phyloP scores from a whole-genome alignment of 257 asterid species.

The Petunia secreta region DNA sequence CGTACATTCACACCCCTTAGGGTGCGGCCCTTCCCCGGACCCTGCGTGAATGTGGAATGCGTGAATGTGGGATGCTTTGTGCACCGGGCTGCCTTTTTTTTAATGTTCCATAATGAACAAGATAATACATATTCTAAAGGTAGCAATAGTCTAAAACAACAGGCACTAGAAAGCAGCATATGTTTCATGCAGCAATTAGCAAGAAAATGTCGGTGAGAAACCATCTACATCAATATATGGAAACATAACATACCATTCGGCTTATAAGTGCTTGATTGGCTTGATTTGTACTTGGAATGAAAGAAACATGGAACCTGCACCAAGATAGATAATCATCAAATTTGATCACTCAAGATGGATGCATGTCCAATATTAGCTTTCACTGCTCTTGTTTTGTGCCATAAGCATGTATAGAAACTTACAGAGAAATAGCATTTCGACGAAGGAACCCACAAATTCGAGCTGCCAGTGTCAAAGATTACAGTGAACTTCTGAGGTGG shows the following conservation, averaged over 20 bases:
- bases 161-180: constrained; percentile 1
- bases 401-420: constrained; percentile 36
- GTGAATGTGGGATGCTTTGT: no score
- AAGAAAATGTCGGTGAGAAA: background rate
- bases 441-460: constrained; percentile 99
- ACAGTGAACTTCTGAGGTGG: constrained; percentile 96
- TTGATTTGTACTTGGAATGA: constrained; percentile 80
- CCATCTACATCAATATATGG: background rate
- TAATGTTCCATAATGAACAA: background rate
- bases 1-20: no score
- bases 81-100: no score
- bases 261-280: constrained; percentile 69
- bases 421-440: constrained; percentile 91
- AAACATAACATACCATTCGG: constrained; percentile 67
- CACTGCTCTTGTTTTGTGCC: background rate
- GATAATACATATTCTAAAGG: background rate
- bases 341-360: background rate
- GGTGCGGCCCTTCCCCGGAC: no score
- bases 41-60: no score
- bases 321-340: constrained; percentile 26
- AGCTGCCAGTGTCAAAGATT: constrained; percentile 95
- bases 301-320: constrained; percentile 84
- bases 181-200: background rate
- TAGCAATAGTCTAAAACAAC: background rate
- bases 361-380: background rate